Conservation (phyloP, 805 yeast genomes). For the Vanderwaltozyma tropicalis region DNA sequence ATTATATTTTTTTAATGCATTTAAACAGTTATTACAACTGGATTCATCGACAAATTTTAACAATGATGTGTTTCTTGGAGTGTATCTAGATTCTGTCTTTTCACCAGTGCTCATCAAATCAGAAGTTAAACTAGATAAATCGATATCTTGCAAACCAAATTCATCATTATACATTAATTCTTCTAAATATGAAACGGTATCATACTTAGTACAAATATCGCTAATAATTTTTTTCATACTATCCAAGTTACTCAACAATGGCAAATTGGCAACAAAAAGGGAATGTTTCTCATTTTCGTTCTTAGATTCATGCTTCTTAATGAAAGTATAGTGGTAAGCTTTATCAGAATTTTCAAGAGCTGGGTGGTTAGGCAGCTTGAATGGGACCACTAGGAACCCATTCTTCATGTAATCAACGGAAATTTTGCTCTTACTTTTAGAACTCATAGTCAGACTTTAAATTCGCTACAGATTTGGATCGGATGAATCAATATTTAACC, state of each 20-base stretch:
- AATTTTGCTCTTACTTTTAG: background rate
- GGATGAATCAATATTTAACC: too few relatives aligned
- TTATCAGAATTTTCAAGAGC: conserved; percentile 7
- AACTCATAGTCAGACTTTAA: background rate
- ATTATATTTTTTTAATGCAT: conserved; percentile 46
- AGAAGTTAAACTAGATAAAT: conserved; percentile 50
- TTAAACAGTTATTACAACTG: conserved; percentile 40
- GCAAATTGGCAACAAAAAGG: conserved; percentile 70
- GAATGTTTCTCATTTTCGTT: conserved; percentile 39
- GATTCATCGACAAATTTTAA: conserved; percentile 66
- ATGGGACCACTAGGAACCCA: conserved; percentile 29
- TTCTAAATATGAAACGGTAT: conserved; percentile 55
- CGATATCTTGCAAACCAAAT: conserved; percentile 36
- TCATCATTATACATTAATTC: conserved; percentile 34
- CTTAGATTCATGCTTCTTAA: conserved; percentile 51
- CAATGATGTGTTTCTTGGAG: conserved; percentile 68
- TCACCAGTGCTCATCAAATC: conserved; percentile 35
- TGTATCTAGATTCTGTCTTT: conserved; percentile 29
- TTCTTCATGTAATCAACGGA: conserved; percentile 22
- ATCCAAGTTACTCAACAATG: conserved; percentile 46
- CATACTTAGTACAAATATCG: conserved; percentile 34
- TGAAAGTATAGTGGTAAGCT: conserved; percentile 45
- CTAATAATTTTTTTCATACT: conserved; percentile 48
- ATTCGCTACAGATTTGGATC: background rate
- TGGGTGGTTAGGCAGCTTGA: conserved; percentile 17